phyloP scores from a whole-genome alignment of 2,329 filamentous ascomycete species.

The Hypoxylon sp. region DNA sequence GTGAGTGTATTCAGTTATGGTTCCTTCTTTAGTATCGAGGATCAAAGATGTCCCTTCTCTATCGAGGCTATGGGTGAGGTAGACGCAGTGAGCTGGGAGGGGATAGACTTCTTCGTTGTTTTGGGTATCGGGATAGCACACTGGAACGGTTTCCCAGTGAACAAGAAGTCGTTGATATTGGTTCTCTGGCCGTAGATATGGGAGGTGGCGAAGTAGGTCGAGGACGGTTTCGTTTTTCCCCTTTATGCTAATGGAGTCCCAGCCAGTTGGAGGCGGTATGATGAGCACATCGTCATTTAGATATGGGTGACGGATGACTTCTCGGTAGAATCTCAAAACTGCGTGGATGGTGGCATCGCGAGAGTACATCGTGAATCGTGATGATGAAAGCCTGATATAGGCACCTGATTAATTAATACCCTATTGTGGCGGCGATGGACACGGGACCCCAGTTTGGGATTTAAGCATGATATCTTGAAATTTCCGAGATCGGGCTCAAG shows the following conservation, averaged over 20 bases:
- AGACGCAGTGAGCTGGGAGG: constrained; percentile 25
- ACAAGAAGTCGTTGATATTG: constrained; percentile 7
- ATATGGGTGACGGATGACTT: constrained; percentile 29
- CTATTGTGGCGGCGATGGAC: neutral
- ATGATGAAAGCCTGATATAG: neutral
- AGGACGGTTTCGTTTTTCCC: constrained; percentile 24
- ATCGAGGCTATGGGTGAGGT: constrained; percentile 18
- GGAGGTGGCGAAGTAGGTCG: constrained; percentile 29
- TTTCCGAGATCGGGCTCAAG: constrained; percentile 10
- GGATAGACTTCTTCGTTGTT: constrained; percentile 8
- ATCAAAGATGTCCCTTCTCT: constrained; percentile 25
- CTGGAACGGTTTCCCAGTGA: constrained; percentile 26
- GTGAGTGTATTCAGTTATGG: constrained; percentile 13
- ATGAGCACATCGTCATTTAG: constrained; percentile 11
- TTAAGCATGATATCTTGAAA: no score
- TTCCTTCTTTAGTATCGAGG: constrained; percentile 21
- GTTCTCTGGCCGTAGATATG: constrained; percentile 5
- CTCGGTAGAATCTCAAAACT: constrained; percentile 13
- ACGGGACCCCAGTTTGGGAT: neutral
- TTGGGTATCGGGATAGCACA: constrained; percentile 9
- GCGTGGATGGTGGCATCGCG: constrained; percentile 8
- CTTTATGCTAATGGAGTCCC: constrained; percentile 6
- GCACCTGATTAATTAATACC: neutral
- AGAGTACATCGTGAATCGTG: constrained; percentile 20
- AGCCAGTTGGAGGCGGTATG: constrained; percentile 11